A percentile compares a stretch with the other conserved stretches of the same genome.
phyloP scores from a whole-genome alignment of 1,139 yeast genomes.

The Taphrina wiesneri region DNA sequence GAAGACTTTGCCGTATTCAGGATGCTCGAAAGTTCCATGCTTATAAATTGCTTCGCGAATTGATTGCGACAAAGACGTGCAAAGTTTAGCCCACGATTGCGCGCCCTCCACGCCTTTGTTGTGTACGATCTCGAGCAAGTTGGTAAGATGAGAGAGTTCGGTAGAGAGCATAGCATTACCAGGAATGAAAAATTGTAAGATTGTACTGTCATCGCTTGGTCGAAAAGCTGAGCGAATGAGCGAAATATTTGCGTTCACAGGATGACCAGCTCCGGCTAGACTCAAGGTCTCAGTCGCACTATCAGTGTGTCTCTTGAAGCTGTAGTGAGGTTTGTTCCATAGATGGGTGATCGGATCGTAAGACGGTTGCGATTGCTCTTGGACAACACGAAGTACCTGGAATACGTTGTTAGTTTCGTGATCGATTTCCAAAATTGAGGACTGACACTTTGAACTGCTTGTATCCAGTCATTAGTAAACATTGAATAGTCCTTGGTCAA shows the following conservation, averaged over 20 bases:
- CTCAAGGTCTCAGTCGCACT: constrained; percentile 74
- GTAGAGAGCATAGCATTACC: constrained; percentile 78
- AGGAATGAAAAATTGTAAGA: constrained; percentile 77
- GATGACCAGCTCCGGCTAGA: constrained; percentile 77
- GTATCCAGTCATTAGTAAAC: constrained; percentile 58
- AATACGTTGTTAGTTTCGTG: neutral
- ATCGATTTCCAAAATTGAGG: neutral
- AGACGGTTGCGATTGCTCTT: constrained; percentile 65
- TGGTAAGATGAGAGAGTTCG: constrained; percentile 51
- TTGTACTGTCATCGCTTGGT: constrained; percentile 87
- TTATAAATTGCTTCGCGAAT: constrained; percentile 62
- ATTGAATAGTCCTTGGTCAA: constrained; percentile 57
- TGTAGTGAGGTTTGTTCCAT: constrained; percentile 55
- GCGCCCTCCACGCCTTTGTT: constrained; percentile 4
- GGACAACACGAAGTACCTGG: constrained; percentile 55
- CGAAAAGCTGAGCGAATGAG: constrained; percentile 81
- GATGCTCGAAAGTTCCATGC: constrained; percentile 67
- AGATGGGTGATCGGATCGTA: constrained; percentile 58
- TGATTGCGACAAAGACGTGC: constrained; percentile 48
- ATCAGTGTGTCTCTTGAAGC: constrained; percentile 71
- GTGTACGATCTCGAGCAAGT: constrained; percentile 38
- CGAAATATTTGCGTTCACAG: constrained; percentile 71
- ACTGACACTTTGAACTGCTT: constrained; percentile 53
- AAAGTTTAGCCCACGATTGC: constrained; percentile 40
- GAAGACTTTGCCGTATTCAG: constrained; percentile 69